Evolutionary conservation across 805 yeast species (phyloP).

Genomic region (Cyberlindnera veronae): DNA sequence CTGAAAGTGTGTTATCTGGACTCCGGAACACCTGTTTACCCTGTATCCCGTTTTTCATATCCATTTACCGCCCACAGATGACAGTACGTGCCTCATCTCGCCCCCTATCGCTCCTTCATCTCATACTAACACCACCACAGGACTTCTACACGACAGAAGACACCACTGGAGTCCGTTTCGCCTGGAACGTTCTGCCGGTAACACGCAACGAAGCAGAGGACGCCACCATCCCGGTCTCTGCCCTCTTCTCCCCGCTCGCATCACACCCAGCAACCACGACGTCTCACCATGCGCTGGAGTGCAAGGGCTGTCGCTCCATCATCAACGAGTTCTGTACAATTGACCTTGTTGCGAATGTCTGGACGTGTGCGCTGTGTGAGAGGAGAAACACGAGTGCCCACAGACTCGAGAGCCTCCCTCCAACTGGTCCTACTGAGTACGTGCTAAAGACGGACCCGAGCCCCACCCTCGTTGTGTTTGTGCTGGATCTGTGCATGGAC

Average conservation of each 20-base stretch:
- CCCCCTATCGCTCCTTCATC: slow-evolving; percentile 7
- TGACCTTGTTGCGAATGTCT: slow-evolving; percentile 65
- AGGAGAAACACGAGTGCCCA: not conserved
- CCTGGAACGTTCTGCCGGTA: slow-evolving; percentile 84
- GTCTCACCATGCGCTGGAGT: slow-evolving; percentile 37
- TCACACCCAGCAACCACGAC: slow-evolving; percentile 31
- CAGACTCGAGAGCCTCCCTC: not conserved
- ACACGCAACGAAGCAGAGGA: slow-evolving; percentile 85
- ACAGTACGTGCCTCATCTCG: not conserved
- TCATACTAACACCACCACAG: slow-evolving; percentile 25
- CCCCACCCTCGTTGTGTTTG: slow-evolving; percentile 80
- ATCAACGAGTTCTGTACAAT: slow-evolving; percentile 81
- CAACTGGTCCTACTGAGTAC: slow-evolving; percentile 4
- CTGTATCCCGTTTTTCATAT: not conserved
- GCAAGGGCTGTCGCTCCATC: slow-evolving; percentile 73
- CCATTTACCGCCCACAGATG: not conserved
- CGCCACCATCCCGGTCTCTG: slow-evolving; percentile 86
- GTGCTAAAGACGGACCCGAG: slow-evolving; percentile 31
- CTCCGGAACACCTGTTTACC: not conserved
- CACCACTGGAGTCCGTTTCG: slow-evolving; percentile 49
- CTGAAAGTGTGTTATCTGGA: not conserved
- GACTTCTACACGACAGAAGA: slow-evolving; percentile 42
- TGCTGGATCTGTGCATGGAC: slow-evolving; percentile 83
- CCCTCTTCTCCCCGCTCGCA: slow-evolving; percentile 79
- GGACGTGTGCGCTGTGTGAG: slow-evolving; percentile 83